phyloP scores from a whole-genome alignment of 208 protist genomes.

The Leishmania guyanensis region DNA sequence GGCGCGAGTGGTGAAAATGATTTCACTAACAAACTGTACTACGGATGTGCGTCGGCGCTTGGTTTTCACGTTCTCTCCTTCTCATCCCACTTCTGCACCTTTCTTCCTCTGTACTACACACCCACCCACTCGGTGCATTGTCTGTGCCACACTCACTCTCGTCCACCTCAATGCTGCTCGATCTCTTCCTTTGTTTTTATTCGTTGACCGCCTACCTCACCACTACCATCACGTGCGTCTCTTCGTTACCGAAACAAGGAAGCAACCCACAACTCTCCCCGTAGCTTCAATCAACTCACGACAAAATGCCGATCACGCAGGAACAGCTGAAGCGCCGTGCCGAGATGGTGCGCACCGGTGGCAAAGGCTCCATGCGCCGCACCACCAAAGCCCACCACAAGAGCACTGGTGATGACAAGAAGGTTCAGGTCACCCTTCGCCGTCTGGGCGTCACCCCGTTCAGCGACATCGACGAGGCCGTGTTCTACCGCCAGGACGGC shows the following conservation, averaged over 20 bases:
- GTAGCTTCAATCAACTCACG: slow-evolving; percentile 4
- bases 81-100: not conserved
- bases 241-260: not conserved
- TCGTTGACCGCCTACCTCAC: not conserved
- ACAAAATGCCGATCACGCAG: slow-evolving; percentile 79
- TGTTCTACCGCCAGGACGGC: slow-evolving; percentile 97
- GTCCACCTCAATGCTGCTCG: not conserved
- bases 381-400: slow-evolving; percentile 85
- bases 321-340: slow-evolving; percentile 88
- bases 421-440: slow-evolving; percentile 94
- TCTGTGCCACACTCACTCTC: not conserved
- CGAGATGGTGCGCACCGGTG: slow-evolving; percentile 95
- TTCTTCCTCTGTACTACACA: not conserved
- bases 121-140: not conserved
- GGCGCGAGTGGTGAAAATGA: not conserved
- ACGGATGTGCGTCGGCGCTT: not conserved
- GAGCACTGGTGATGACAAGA: slow-evolving; percentile 92
- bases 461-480: slow-evolving; percentile 96
- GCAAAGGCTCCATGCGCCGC: slow-evolving; percentile 94
- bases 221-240: not conserved
- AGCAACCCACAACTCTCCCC: not conserved
- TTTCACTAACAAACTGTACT: not conserved
- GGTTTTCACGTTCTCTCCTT: not conserved
- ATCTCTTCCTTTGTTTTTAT: not conserved
- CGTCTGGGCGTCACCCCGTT: slow-evolving; percentile 95